Evolutionary conservation across 148 eudicot species (phyloP).

Genomic region (Oxyria digyna): DNA sequence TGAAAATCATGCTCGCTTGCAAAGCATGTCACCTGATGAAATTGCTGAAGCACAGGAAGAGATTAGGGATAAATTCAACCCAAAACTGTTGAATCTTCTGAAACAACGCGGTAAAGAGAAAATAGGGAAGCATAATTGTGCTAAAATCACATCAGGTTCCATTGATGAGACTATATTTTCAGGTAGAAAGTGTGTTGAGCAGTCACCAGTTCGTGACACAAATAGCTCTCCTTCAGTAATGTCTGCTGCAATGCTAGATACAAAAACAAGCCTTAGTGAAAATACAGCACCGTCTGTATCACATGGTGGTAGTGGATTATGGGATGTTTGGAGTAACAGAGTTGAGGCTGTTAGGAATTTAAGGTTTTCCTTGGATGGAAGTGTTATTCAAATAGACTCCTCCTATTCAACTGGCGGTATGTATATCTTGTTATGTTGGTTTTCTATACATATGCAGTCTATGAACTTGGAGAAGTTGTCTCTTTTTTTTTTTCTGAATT

Average conservation of each 20-base stretch:
- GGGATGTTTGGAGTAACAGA: slow-evolving; percentile 78
- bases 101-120: slow-evolving; percentile 47
- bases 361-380: slow-evolving; percentile 77
- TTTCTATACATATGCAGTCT: neutral
- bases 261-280: slow-evolving; percentile 14
- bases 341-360: slow-evolving; percentile 69
- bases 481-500: neutral
- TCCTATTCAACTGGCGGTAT: slow-evolving; percentile 17
- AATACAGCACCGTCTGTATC: slow-evolving; percentile 13
- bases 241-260: slow-evolving; percentile 14
- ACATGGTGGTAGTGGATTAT: slow-evolving; percentile 25
- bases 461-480: neutral
- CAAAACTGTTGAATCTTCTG: slow-evolving; percentile 40
- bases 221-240: slow-evolving; percentile 11
- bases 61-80: slow-evolving; percentile 50
- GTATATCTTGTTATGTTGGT: neutral
- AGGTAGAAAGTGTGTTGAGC: slow-evolving; percentile 13
- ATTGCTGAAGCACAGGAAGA: slow-evolving; percentile 85
- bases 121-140: slow-evolving; percentile 21
- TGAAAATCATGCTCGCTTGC: slow-evolving; percentile 62
- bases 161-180: slow-evolving; percentile 12
- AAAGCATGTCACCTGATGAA: slow-evolving; percentile 70
- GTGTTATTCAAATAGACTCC: slow-evolving; percentile 29
- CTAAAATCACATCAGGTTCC: slow-evolving; percentile 19
- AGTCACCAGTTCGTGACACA: slow-evolving; percentile 14